Evolutionary conservation across 257 asterid genomes (phyloP).

Genomic region (Ilex asprella): DNA sequence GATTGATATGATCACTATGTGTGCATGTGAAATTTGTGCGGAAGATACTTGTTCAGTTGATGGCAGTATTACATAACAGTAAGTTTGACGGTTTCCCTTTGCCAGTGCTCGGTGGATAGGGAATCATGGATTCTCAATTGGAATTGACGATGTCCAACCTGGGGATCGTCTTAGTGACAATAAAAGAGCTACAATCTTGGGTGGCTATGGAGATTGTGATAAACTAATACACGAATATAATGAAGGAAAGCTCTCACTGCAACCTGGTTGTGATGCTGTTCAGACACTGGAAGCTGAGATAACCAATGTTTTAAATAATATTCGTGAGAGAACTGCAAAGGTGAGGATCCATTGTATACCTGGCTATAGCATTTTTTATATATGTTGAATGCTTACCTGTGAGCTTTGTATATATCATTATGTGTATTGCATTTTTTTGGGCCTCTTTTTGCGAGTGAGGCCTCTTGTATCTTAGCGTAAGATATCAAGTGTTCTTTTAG

Average conservation of each 20-base stretch:
- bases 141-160: conserved; percentile 90
- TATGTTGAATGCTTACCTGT: conserved; percentile 3
- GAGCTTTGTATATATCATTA: background rate
- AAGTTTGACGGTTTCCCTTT: conserved; percentile 17
- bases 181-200: conserved; percentile 47
- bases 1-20: too few relatives aligned
- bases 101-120: conserved; percentile 98
- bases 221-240: conserved; percentile 47
- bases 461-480: too few relatives aligned
- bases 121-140: conserved; percentile 96
- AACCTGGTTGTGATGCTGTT: conserved; percentile 80
- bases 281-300: conserved; percentile 90
- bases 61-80: too few relatives aligned
- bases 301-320: conserved; percentile 52
- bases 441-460: too few relatives aligned
- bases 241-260: conserved; percentile 65
- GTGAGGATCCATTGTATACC: conserved; percentile 34
- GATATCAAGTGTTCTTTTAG: background rate
- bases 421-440: background rate
- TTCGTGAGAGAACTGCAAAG: conserved; percentile 66
- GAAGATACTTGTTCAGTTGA: too few relatives aligned
- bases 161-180: conserved; percentile 46
- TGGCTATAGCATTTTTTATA: background rate
- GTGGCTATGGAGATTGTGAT: conserved; percentile 55
- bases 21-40: too few relatives aligned